Evolutionary conservation across 225 moss, liverwort and hornwort species (phyloP).

Genomic region (Sphagnum contortum): DNA sequence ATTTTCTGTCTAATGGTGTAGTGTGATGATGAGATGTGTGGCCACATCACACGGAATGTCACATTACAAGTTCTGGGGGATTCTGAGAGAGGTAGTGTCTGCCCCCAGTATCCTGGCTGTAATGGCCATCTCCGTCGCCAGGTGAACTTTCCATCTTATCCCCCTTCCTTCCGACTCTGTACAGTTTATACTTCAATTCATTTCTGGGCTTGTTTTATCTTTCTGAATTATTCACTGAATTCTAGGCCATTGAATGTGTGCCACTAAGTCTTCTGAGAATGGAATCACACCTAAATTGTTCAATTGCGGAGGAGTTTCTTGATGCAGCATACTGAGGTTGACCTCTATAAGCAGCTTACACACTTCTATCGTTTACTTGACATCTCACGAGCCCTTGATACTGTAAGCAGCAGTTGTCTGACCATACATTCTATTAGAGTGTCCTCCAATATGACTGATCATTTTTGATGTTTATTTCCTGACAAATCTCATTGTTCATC

Average conservation of each 20-base stretch:
- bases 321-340: conserved; percentile 63
- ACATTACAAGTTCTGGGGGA: conserved; percentile 78
- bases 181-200: too few relatives aligned
- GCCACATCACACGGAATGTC: conserved; percentile 71
- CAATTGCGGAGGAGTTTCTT: neutral
- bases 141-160: conserved; percentile 12
- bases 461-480: too few relatives aligned
- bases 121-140: conserved; percentile 72
- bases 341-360: conserved; percentile 91
- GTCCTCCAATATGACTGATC: too few relatives aligned
- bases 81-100: conserved; percentile 82
- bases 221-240: too few relatives aligned
- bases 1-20: conserved; percentile 10
- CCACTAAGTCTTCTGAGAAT: too few relatives aligned
- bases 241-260: too few relatives aligned
- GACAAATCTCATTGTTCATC: too few relatives aligned
- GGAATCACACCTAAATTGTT: too few relatives aligned
- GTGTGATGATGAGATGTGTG: conserved; percentile 97
- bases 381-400: conserved; percentile 58
- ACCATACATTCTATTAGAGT: too few relatives aligned
- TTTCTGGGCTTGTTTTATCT: too few relatives aligned
- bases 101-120: conserved; percentile 94
- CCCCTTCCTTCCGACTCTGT: too few relatives aligned
- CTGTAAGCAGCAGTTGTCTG: conserved; percentile 18
- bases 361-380: conserved; percentile 84